phyloP scores from a whole-genome alignment of 768 basidiomycete genomes.

The Lactarius deliciosus region DNA sequence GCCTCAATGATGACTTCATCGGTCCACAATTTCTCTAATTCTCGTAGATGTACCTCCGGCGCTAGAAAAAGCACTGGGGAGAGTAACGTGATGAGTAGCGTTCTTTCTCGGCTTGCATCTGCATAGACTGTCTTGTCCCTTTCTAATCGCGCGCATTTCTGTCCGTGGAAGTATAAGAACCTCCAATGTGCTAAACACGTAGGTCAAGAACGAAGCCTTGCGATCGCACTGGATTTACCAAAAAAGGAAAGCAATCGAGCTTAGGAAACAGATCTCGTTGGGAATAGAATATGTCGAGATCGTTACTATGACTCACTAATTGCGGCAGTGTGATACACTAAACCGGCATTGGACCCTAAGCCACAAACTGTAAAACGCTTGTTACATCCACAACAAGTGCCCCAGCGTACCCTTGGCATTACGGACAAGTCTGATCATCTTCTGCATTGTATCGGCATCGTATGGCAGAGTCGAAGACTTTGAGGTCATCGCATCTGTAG shows the following conservation, averaged over 20 bases:
- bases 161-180: conserved; percentile 24
- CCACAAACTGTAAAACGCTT: neutral
- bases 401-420: conserved; percentile 14
- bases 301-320: conserved; percentile 1
- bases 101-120: neutral
- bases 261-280: neutral
- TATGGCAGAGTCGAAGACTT: conserved; percentile 24
- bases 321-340: conserved; percentile 7
- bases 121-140: conserved; percentile 9
- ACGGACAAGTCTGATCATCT: conserved; percentile 16
- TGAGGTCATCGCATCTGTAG: conserved; percentile 20
- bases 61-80: conserved; percentile 23
- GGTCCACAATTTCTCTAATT: conserved; percentile 15
- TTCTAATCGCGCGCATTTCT: conserved; percentile 15
- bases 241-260: conserved; percentile 22
- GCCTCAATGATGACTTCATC: conserved; percentile 18
- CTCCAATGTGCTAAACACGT: conserved; percentile 20
- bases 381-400: too few relatives aligned
- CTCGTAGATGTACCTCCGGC: conserved; percentile 16
- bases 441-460: conserved; percentile 11
- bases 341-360: conserved; percentile 10
- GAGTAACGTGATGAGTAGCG: conserved; percentile 17
- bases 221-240: neutral
- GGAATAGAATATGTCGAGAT: neutral
- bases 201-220: neutral